phyloP scores from a whole-genome alignment of 805 yeast species.

The Kregervanrija pseudodelftensis region DNA sequence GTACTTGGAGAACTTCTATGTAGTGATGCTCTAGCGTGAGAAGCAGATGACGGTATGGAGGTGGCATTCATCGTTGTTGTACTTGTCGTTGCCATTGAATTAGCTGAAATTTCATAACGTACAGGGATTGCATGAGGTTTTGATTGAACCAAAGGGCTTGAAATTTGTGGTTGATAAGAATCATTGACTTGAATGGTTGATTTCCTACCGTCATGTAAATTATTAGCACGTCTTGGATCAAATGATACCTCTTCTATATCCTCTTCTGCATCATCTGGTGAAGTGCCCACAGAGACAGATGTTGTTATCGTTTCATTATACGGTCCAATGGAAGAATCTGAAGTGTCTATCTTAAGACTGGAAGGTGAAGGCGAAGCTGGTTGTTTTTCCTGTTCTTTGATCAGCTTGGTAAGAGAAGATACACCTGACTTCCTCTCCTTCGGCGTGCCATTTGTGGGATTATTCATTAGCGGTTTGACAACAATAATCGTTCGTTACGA shows the following conservation, averaged over 20 bases:
- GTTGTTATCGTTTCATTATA: conserved; percentile 26
- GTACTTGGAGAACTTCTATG: conserved; percentile 3
- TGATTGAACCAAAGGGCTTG: no score
- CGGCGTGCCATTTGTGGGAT: no score
- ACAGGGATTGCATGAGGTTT: no score
- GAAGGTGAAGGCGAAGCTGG: conserved; percentile 14
- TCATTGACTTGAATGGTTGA: no score
- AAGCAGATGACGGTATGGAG: no score
- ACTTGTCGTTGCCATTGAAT: conserved; percentile 4
- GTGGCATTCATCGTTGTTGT: conserved; percentile 8
- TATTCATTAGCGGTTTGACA: no score
- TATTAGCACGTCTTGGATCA: conserved; percentile 4
- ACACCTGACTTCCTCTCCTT: conserved; percentile 17
- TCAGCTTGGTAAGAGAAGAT: conserved; percentile 29
- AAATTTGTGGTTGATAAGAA: no score
- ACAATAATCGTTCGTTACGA: no score
- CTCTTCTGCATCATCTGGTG: conserved; percentile 21
- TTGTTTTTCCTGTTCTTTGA: conserved; percentile 22
- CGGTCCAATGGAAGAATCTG: conserved; percentile 3
- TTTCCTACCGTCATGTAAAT: no score
- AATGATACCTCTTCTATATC: conserved; percentile 5
- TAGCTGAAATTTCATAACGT: not conserved
- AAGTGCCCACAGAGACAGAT: conserved; percentile 27
- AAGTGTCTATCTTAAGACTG: conserved; percentile 4
- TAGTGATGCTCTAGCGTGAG: conserved; percentile 1